Evolutionary conservation across 1,284 basidiomycete genomes (phyloP).

Genomic region (Pseudozyma flocculosa): DNA sequence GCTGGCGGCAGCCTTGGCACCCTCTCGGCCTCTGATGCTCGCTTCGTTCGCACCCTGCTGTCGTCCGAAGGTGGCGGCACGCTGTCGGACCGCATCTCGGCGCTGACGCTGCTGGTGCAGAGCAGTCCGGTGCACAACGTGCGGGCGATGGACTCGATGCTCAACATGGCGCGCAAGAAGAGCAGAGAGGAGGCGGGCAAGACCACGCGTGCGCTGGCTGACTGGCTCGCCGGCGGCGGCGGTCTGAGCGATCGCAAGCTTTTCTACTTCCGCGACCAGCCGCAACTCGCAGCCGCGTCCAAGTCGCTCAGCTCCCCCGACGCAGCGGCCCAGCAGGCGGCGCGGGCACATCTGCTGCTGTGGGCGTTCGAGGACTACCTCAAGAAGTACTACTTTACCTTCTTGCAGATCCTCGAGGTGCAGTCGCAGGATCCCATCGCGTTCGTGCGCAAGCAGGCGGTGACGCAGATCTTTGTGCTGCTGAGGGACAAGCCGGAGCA

Average conservation of each 20-base stretch:
- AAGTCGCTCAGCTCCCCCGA: slow-evolving; percentile 49
- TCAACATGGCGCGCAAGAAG: slow-evolving; percentile 81
- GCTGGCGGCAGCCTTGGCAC: slow-evolving; percentile 44
- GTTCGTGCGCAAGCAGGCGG: slow-evolving; percentile 81
- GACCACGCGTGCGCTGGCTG: slow-evolving; percentile 83
- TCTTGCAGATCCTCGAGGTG: slow-evolving; percentile 86
- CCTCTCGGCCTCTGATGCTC: slow-evolving; percentile 48
- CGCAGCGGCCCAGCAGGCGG: slow-evolving; percentile 25
- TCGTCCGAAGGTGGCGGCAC: slow-evolving; percentile 62
- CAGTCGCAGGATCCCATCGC: slow-evolving; percentile 82
- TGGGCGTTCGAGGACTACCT: slow-evolving; percentile 97
- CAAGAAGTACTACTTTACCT: slow-evolving; percentile 92
- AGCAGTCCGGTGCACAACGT: slow-evolving; percentile 85
- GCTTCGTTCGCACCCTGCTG: slow-evolving; percentile 54
- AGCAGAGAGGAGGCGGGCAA: slow-evolving; percentile 87
- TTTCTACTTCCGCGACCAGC: slow-evolving; percentile 87
- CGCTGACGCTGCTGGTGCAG: slow-evolving; percentile 85
- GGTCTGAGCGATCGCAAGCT: slow-evolving; percentile 73
- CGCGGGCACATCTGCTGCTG: slow-evolving; percentile 67
- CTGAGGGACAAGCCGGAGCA: slow-evolving; percentile 91
- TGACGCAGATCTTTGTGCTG: slow-evolving; percentile 70
- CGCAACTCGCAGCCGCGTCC: slow-evolving; percentile 66
- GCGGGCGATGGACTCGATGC: slow-evolving; percentile 63
- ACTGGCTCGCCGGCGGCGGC: slow-evolving; percentile 78
- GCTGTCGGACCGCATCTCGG: slow-evolving; percentile 87